Base-by-base conservation (phyloP, 1,284 basidiomycete genomes). In the Cutaneotrichosporon cyanovorans region DNA sequence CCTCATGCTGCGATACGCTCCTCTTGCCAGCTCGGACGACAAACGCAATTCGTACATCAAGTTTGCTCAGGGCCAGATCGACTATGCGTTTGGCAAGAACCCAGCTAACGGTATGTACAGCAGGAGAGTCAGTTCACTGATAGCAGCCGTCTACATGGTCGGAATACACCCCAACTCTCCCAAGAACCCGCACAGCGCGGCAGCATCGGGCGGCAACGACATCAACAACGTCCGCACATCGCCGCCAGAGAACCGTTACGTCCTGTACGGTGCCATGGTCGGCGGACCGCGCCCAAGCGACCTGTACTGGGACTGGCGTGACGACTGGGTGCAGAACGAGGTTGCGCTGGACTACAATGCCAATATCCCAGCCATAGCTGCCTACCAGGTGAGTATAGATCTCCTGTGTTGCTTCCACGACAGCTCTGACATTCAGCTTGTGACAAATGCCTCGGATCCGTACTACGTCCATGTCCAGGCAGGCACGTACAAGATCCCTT, bases 161-260 rank as follows among this genome's bases (percentile, higher is more conserved):
- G 89, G 90, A 30, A 74, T 77, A 44, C 88, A 92, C 67, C 87
- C 88, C 4, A 93, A 93, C 71, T 85, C 88, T 18, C 87, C 90
- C 0, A 71, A 78, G 40, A 93, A 92, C 66, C 89, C 90, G 0
- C 87, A 92, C 64, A 87, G 85, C 7, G 89, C 87, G 2, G 76
- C 85, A 68, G 84, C 91, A 1, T 84, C 83, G 45, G 90, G 90
- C 33, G 89, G 87, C 1, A 75, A 42, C 28, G 65, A 81, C 52
- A 77, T 86, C 48, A 70, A 60, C 18, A 50, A 62, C 41, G 83
- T 95, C 57, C 80, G 93, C 62, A 84, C 78, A 5, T 77, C 76
- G 34, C 90, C 90, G 0, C 72, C 73, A 8, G 69, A 79, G 47
- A 83, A 86, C 66, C 78, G 80, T 0, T 80, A 89, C 61, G 77